These are phyloP conservation scores for Paratinospora sagittata DNA, from an alignment of 164 flowering plant species.

Conservation along the genomic window DNA sequence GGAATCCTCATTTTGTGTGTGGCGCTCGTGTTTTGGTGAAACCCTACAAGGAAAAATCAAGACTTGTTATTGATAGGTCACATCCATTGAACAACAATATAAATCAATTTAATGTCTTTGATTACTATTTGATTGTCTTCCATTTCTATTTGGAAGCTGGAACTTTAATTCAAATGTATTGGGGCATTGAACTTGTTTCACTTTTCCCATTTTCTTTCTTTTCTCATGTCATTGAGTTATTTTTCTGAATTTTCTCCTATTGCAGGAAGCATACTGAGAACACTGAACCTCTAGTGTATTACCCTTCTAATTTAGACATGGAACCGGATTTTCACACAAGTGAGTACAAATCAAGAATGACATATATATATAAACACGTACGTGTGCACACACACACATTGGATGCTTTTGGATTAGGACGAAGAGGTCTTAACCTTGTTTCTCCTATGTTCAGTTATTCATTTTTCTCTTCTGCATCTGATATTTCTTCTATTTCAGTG, in stretches of 20 bases:
- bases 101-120: no score
- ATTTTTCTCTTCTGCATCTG: background rate
- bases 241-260: background rate
- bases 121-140: no score
- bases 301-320: conserved; percentile 34
- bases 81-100: background rate
- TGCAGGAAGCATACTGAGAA: conserved; percentile 51
- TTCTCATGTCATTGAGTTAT: background rate
- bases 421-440: background rate
- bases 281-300: conserved; percentile 33
- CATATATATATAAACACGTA: background rate
- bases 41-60: conserved; percentile 84
- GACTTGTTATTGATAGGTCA: conserved; percentile 54
- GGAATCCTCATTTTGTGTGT: conserved; percentile 83
- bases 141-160: no score
- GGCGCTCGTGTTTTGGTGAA: conserved; percentile 95
- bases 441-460: background rate
- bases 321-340: conserved; percentile 50
- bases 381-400: background rate
- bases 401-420: background rate
- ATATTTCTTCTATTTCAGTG: conserved; percentile 22
- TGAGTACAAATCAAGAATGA: conserved; percentile 24
- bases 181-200: no score
- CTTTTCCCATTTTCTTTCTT: background rate
- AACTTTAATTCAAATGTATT: background rate